Conservation (phyloP, 257 asterid genomes). For the Capsicum rhomboideum region DNA sequence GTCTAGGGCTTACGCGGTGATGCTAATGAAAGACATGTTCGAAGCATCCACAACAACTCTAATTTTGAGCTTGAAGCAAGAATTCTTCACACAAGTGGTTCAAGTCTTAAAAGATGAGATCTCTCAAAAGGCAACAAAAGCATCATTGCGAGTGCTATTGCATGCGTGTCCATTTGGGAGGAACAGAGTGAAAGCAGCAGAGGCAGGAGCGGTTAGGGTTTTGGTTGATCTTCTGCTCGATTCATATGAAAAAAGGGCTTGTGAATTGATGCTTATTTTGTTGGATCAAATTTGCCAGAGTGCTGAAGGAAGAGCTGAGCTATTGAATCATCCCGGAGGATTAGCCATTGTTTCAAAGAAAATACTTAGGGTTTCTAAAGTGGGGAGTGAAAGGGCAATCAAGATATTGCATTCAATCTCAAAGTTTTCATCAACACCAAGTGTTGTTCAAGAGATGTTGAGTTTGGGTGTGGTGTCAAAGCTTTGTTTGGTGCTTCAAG, state of each 20-base stretch:
- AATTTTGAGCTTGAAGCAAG: conserved; percentile 9
- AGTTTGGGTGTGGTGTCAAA: conserved; percentile 64
- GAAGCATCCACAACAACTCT: conserved; percentile 33
- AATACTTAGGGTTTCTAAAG: conserved; percentile 68
- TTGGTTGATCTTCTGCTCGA: conserved; percentile 51
- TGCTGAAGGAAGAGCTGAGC: conserved; percentile 79
- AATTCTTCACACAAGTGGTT: conserved; percentile 34
- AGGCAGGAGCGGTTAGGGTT: conserved; percentile 31
- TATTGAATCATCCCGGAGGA: conserved; percentile 67
- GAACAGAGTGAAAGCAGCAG: conserved; percentile 53
- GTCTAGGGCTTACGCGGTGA: conserved; percentile 46
- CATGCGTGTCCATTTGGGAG: conserved; percentile 41
- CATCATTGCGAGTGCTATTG: conserved; percentile 37
- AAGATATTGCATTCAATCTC: conserved; percentile 53
- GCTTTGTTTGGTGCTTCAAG: conserved; percentile 54
- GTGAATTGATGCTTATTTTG: conserved; percentile 38
- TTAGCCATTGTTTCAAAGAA: conserved; percentile 74
- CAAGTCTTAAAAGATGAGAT: conserved; percentile 35
- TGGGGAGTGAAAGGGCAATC: conserved; percentile 57
- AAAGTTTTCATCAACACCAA: conserved; percentile 38
- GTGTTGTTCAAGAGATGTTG: conserved; percentile 58
- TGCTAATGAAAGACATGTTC: conserved; percentile 37
- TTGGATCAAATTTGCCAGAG: conserved; percentile 64
- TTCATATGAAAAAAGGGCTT: conserved; percentile 24
- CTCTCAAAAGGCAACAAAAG: conserved; percentile 36